Conservation (phyloP, 2,329 filamentous ascomycete species). For the Ophiostoma sp. region DNA sequence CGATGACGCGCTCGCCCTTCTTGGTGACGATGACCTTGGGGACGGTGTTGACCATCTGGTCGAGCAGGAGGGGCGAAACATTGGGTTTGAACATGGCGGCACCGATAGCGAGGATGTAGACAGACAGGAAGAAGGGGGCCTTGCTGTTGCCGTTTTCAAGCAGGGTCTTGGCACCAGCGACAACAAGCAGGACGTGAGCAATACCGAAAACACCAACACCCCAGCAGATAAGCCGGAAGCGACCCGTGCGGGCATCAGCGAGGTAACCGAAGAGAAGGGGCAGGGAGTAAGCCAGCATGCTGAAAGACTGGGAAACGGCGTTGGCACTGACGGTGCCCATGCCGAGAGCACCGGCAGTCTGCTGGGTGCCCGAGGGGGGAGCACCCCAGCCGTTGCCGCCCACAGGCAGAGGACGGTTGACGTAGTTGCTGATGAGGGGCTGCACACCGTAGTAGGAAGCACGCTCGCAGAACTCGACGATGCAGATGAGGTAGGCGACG, state of each 20-base stretch:
- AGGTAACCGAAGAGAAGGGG: constrained; percentile 52
- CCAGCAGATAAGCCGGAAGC: constrained; percentile 65
- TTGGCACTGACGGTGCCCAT: constrained; percentile 51
- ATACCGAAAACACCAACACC: constrained; percentile 62
- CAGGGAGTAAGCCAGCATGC: constrained; percentile 52
- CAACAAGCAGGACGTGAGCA: constrained; percentile 63
- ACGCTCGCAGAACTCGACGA: constrained; percentile 69
- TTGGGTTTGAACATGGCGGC: constrained; percentile 80
- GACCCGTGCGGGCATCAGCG: constrained; percentile 64
- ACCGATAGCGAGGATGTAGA: constrained; percentile 52
- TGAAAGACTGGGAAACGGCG: constrained; percentile 50
- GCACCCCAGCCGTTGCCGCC: constrained; percentile 48
- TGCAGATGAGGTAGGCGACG: constrained; percentile 62
- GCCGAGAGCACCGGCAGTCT: constrained; percentile 54
- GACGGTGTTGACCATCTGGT: constrained; percentile 58
- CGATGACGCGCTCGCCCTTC: constrained; percentile 61
- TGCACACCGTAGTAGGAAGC: constrained; percentile 72
- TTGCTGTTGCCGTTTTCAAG: constrained; percentile 42
- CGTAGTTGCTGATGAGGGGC: constrained; percentile 63
- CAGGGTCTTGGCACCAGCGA: constrained; percentile 47
- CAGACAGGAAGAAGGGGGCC: constrained; percentile 56
- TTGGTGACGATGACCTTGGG: constrained; percentile 49
- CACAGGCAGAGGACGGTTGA: constrained; percentile 49
- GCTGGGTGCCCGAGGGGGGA: constrained; percentile 36
- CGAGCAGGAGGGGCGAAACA: constrained; percentile 65